A percentile compares a stretch with the other conserved stretches of the same genome.
Evolutionary conservation across 805 yeast species (phyloP).

Genomic region (Saccharomyces jurei): DNA sequence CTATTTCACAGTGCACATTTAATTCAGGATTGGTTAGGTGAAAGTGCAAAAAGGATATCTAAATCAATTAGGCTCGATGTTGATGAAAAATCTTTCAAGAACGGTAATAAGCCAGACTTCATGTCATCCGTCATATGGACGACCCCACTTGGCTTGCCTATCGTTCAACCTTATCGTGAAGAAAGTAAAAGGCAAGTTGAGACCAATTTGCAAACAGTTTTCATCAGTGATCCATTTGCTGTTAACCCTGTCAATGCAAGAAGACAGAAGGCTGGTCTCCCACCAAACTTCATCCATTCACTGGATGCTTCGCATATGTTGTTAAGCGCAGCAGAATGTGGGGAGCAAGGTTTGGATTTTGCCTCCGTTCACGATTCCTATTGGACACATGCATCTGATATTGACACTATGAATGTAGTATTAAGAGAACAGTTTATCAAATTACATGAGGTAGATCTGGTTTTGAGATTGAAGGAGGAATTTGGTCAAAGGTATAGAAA

Average conservation of each 20-base stretch:
- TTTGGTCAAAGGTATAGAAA: conserved; percentile 73
- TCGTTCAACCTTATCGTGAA: conserved; percentile 92
- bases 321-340: conserved; percentile 74
- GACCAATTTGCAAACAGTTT: conserved; percentile 86
- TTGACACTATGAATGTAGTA: conserved; percentile 58
- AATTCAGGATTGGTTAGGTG: conserved; percentile 94
- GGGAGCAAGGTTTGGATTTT: conserved; percentile 55
- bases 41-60: conserved; percentile 72
- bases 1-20: conserved; percentile 86
- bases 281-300: conserved; percentile 93
- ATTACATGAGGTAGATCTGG: conserved; percentile 66
- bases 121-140: conserved; percentile 96
- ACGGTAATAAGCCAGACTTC: conserved; percentile 48
- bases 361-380: conserved; percentile 97
- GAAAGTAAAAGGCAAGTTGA: conserved; percentile 53
- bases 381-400: conserved; percentile 93
- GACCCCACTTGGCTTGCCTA: conserved; percentile 88
- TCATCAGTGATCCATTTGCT: conserved; percentile 79
- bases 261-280: conserved; percentile 87
- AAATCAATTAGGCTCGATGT: conserved; percentile 66
- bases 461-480: conserved; percentile 64
- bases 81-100: conserved; percentile 36
- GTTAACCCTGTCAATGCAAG: conserved; percentile 76
- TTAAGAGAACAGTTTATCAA: conserved; percentile 74
- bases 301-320: conserved; percentile 96